A percentile compares a stretch with the other conserved stretches of the same genome.
Conservation (phyloP, 345 rosid genomes). For the Combretum micranthum region DNA sequence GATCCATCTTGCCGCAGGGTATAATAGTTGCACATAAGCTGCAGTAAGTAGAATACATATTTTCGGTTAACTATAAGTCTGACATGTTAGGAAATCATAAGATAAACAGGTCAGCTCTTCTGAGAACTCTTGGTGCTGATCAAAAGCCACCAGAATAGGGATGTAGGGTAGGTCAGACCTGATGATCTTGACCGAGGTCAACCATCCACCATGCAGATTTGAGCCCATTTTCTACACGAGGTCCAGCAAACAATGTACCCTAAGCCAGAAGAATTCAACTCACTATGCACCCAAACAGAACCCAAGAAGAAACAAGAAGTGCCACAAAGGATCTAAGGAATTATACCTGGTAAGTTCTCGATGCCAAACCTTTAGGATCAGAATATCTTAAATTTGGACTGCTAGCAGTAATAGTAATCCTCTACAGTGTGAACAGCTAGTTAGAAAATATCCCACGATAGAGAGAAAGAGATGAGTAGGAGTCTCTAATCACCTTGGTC, state of each 20-base stretch:
- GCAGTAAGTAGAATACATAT: slow-evolving; percentile 20
- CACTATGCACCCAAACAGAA: not conserved
- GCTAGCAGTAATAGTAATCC: slow-evolving; percentile 61
- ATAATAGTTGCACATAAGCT: slow-evolving; percentile 95
- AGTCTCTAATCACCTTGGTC: slow-evolving; percentile 46
- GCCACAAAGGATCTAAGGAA: not conserved
- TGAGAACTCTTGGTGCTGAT: not conserved
- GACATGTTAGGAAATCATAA: no score
- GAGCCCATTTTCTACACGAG: slow-evolving; percentile 63
- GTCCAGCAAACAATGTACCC: slow-evolving; percentile 89
- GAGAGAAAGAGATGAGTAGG: not conserved
- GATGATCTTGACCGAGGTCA: slow-evolving; percentile 88
- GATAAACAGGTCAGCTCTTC: not conserved
- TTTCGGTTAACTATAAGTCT: no score
- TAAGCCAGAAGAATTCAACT: slow-evolving; percentile 15
- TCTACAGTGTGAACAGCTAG: slow-evolving; percentile 35
- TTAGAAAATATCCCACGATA: not conserved
- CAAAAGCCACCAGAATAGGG: not conserved
- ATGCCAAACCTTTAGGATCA: slow-evolving; percentile 79
- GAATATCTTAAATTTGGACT: slow-evolving; percentile 83
- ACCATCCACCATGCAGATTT: slow-evolving; percentile 88
- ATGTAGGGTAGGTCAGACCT: slow-evolving; percentile 36
- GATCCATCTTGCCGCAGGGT: slow-evolving; percentile 93
- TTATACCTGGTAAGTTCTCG: slow-evolving; percentile 76
- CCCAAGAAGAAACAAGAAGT: not conserved